Base-by-base conservation (phyloP, 768 basidiomycete genomes). In the Naganishia vishniacii region DNA sequence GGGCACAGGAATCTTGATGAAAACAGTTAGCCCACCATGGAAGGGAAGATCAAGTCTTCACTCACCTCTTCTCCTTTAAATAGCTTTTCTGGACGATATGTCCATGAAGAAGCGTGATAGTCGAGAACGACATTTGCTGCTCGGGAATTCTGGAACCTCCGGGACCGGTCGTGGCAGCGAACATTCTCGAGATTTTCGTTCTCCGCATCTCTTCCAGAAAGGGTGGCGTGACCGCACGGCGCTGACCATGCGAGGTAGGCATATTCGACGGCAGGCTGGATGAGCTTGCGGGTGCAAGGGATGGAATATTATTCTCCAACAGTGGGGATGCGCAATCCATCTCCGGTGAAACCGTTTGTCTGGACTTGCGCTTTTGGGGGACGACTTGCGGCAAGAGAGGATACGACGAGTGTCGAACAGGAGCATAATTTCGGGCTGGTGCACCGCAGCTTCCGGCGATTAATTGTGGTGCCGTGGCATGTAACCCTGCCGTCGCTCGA, bases 41-140 rank as follows among this genome's bases (percentile, higher is more conserved):
- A 40, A n/a, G 13, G 11, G 51, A 15, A 15, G 15, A 45, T 16
- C 16, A 4, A 13, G 12, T 25, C 69, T 28, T 15, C 4, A 40
- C 53, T 37, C 32, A 56, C 53, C 92, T 87, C 77, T 93, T 92
- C 80, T 95, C 92, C 76, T 87, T 90, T 58, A 90, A 90, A 74
- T 95, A 95, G 12, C 90, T 92, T 80, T 95, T 95, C 80, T 95
- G 92, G 1, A 90, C 92, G 56, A 92, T 90, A 32, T 89, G 89
- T 26, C 91, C 90, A 72, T 94, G 91, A 59, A 92, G 81, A 69
- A 76, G 63, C 28, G 72, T 69, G 20, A 76, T 65, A 0, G 68
- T 69, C 16, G 65, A 66, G 28, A 69, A 69, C 2, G 61, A 53
- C 65, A 67, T 67, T n/a, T 61, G 59, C 45, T 67, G 65, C 46